Base-by-base conservation (phyloP, 2,329 filamentous ascomycete genomes). In the Xylaria sp. region DNA sequence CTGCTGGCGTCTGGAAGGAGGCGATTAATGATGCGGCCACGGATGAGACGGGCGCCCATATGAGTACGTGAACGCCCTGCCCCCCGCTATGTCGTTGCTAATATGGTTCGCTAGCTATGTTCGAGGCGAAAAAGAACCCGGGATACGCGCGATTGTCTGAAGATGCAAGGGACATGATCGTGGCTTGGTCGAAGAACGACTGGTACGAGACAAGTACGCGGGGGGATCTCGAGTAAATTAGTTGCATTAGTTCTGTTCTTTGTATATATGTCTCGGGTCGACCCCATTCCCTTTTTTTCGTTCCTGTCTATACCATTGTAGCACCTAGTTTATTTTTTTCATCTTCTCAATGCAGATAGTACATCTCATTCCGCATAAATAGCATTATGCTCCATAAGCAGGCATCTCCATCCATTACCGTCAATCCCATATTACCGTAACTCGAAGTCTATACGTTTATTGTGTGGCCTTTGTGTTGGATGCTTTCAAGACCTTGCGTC, bases 41-140 rank as follows among this genome's bases (percentile, higher is more conserved):
- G 11, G 93, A 97, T 73, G 96, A 98, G 82, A 89, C 90, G 0
- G 82, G 82, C 69, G 95, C 95, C 31, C 96, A 98, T 79, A 92
- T 90, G 83, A 83, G 87, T 85, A 84, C 79, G 86, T 83, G 7
- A 63, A 36, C n/a, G 22, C 10, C 13, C 10, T 29, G 4, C 13
- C 17, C 27, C 20, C 42, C 17, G 29, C 36, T 10, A 22, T 47
- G n/a, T 17, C 22, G 5, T 58, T 59, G 47, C 60, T 70, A 38
- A 68, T 27, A 17, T 53, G 44, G 38, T 39, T 56, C 44, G 56
- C 47, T 61, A 89, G 87, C 80, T 63, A 92, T 96, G 91, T 96
- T 96, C 72, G 89, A 89, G 59, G 84, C 88, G 0, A 84, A 84
- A 67, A 85, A 89, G 50, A 95, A 96, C 73, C 90, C 92, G 1